phyloP scores from a whole-genome alignment of 169 alveolate species.

The Plasmodium blacklocki region DNA sequence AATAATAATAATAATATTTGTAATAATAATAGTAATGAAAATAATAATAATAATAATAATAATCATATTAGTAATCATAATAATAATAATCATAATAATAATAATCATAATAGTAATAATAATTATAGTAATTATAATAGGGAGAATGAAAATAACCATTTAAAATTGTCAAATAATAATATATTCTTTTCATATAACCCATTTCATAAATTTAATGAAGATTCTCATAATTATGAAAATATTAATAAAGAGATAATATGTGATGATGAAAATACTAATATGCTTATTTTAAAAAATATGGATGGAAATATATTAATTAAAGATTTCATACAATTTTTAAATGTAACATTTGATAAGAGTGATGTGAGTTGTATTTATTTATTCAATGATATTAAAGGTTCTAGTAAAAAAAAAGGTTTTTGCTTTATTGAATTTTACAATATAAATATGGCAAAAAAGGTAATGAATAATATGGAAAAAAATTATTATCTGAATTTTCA shows the following conservation, averaged over 20 bases:
- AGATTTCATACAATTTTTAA: conserved; percentile 47
- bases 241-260: conserved; percentile 5
- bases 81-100: not conserved
- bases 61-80: not conserved
- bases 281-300: conserved; percentile 66
- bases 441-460: conserved; percentile 14
- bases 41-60: not conserved
- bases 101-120: not conserved
- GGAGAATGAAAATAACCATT: too few relatives aligned
- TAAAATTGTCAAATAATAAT: not conserved
- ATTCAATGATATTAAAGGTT: conserved; percentile 61
- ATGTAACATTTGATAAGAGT: conserved; percentile 46
- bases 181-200: conserved; percentile 1
- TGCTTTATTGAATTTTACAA: conserved; percentile 53
- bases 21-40: not conserved
- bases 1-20: not conserved
- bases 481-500: conserved; percentile 53
- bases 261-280: conserved; percentile 38
- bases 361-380: conserved; percentile 47
- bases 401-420: conserved; percentile 52
- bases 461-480: conserved; percentile 69
- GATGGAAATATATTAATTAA: conserved; percentile 49
- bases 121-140: not conserved
- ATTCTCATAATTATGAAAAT: conserved; percentile 26
- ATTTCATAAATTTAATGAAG: not conserved